Evolutionary conservation across 2,329 filamentous ascomycete species (phyloP).

Genomic region (Paraphoma sp.): DNA sequence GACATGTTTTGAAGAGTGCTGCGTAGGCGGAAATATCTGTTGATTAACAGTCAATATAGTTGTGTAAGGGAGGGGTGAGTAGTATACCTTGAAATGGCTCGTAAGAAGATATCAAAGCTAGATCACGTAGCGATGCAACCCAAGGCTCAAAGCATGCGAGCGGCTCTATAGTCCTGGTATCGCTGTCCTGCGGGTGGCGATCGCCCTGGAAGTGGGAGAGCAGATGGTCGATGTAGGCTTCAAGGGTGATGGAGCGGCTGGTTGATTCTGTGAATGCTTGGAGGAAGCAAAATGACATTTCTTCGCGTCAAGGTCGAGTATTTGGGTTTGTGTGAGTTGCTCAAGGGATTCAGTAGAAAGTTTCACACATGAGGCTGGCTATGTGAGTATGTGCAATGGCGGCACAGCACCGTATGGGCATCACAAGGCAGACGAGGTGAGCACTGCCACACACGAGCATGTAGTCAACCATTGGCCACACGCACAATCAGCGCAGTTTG

Average conservation of each 20-base stretch:
- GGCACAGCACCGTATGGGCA: not conserved
- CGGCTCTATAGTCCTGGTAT: not conserved
- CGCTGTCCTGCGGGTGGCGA: not conserved
- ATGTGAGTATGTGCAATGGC: not conserved
- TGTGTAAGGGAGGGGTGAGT: not conserved
- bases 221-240: not conserved
- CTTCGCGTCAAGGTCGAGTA: not conserved
- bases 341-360: not conserved
- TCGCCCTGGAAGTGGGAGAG: not conserved
- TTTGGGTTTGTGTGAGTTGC: not conserved
- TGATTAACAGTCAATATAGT: not conserved
- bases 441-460: not conserved
- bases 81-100: not conserved
- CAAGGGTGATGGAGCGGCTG: not conserved
- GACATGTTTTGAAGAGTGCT: not conserved
- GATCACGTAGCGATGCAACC: not conserved
- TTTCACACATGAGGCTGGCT: too few relatives aligned
- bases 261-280: not conserved
- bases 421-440: not conserved
- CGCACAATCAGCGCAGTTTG: too few relatives aligned
- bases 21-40: not conserved
- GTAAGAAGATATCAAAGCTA: not conserved
- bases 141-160: not conserved
- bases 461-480: too few relatives aligned
- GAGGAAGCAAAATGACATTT: not conserved